Evolutionary conservation across 2,329 filamentous ascomycete species (phyloP), one percentile per base, ranked within the genome.

Genomic region (Penicillium sp.): DNA sequence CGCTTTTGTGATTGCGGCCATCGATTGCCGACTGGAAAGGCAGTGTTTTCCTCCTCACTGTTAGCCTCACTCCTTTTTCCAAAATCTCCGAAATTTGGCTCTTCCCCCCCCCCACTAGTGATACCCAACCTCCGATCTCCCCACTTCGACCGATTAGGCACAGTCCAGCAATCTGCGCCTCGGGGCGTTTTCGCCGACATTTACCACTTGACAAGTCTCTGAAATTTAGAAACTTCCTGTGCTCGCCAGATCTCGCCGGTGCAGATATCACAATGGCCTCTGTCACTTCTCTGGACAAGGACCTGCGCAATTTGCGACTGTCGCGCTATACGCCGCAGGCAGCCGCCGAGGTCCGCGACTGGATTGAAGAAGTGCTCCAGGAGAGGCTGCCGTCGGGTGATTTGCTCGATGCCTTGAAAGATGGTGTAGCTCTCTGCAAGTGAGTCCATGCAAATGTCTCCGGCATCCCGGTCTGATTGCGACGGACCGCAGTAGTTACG

Each of bases 391-490:
- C 85, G 0, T 70, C 80, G 5, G 79, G 80, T 28, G 93, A 98
- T 69, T 76, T 98, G 43, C 78, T 98, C 11, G 88, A 93, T 49
- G 82, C 80, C 13, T 76, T 98, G 43, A 95, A 90, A 71, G 90
- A 97, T 77, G 93, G 93, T 45, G 86, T 91, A 35, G 86, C 86
- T 29, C 79, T 98, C 27, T 98, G 93, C 87, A 91, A 84, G 88
- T 94, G 78, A 61, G 82, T 59, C 18, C 13, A 3, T 18, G 18
- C 18, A 18, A 18, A 18, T 18, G 18, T 18, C 18, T 18, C 18
- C 18, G 18, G 18, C 18, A 18, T 18, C 18, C 18, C 18, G 18
- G 18, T 18, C 18, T 18, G 18, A 26, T 11, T 5, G n/a, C 29
- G 18, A 13, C 29, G 7, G 12, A 39, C 33, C 25, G n/a, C 18